A percentile compares a stretch with the other conserved stretches of the same genome.
Conservation (phyloP, 768 basidiomycete genomes). For the Xerocomus brunneocitrinus region DNA sequence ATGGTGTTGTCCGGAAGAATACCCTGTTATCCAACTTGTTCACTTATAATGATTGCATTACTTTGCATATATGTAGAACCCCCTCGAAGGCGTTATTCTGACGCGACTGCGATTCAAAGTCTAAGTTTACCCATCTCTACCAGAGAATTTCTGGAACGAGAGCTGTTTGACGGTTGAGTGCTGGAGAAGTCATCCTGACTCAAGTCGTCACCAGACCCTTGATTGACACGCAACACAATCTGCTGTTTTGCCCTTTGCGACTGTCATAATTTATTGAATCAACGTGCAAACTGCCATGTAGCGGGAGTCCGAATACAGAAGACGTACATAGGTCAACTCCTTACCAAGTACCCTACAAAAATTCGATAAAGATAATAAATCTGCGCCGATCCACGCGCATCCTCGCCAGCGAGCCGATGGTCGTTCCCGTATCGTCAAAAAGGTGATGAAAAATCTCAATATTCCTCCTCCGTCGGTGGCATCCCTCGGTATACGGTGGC, state of each 20-base stretch:
- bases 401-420: constrained; percentile 23
- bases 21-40: background rate
- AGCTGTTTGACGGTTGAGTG: too few species aligned
- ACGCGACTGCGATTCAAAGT: too few species aligned
- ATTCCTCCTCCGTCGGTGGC: constrained; percentile 25
- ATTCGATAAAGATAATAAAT: constrained; percentile 23
- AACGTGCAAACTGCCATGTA: background rate
- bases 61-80: too few species aligned
- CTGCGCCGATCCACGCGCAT: background rate
- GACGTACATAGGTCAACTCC: background rate
- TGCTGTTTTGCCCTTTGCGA: too few species aligned
- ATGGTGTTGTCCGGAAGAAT: background rate
- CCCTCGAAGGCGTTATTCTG: too few species aligned
- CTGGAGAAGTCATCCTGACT: too few species aligned
- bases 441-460: constrained; percentile 3
- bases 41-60: too few species aligned
- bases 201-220: too few species aligned
- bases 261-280: background rate
- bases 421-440: background rate
- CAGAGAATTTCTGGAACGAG: too few species aligned
- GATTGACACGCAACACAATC: too few species aligned
- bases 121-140: too few species aligned
- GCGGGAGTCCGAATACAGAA: background rate
- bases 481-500: constrained; percentile 17
- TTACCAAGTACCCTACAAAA: constrained; percentile 10